Percentiles rank a stretch among this genome's conserved stretches.
Conservation (phyloP, 805 yeast species). For the Maudiozyma barnettii region DNA sequence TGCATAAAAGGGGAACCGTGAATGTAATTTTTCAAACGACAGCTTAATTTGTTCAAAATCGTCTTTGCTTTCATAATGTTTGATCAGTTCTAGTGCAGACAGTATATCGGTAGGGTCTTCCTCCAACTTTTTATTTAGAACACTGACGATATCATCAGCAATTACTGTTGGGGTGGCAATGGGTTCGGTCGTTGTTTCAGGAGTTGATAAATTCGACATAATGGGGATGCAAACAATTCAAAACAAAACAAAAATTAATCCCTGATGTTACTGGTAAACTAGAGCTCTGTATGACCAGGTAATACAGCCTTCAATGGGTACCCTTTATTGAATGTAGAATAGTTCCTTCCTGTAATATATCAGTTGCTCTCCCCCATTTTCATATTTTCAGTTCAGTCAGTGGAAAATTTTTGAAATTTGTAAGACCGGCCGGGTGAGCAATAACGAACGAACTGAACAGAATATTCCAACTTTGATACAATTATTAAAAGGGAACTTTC, state of each 20-base stretch:
- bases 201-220: conserved; percentile 6
- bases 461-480: no score
- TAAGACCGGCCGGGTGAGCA: no score
- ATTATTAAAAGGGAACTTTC: no score
- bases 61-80: conserved; percentile 40
- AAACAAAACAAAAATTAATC: no score
- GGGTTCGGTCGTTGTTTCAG: conserved; percentile 4
- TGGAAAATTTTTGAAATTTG: background rate
- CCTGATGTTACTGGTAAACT: no score
- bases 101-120: conserved; percentile 42
- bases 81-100: conserved; percentile 49
- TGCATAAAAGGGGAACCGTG: conserved; percentile 58
- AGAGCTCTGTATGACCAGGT: no score
- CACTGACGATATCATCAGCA: conserved; percentile 43
- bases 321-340: no score
- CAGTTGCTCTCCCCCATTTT: no score
- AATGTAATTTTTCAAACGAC: conserved; percentile 51
- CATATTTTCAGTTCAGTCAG: background rate
- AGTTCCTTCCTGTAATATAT: no score
- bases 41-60: conserved; percentile 50
- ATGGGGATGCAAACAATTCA: background rate
- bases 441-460: no score
- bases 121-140: conserved; percentile 45
- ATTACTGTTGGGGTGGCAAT: background rate
- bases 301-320: no score